These are phyloP conservation scores for Pseudogymnoascus sp. DNA, from an alignment of 2,329 filamentous ascomycete species.

Conservation along the genomic window DNA sequence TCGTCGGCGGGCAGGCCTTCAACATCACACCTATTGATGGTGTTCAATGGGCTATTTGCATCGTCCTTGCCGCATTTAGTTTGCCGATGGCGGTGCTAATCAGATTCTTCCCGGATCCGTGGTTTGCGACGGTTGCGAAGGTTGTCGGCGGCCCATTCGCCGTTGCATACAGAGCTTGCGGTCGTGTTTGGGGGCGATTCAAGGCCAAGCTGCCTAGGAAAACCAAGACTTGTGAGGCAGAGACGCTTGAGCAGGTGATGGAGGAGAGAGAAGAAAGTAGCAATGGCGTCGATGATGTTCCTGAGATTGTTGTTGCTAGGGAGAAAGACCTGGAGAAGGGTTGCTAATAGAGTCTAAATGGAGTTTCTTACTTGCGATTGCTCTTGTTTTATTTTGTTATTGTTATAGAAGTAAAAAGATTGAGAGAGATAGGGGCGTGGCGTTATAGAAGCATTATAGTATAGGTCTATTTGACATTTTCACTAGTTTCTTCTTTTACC, in stretches of 20 bases:
- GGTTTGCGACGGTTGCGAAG: not conserved
- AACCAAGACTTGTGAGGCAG: not conserved
- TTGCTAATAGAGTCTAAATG: not conserved
- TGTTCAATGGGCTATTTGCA: conserved; percentile 72
- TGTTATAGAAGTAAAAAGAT: not conserved
- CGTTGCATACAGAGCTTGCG: not conserved
- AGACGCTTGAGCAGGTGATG: not conserved
- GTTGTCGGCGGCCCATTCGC: not conserved
- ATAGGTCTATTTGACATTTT: not conserved
- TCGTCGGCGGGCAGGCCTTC: conserved; percentile 72
- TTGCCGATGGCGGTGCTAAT: conserved; percentile 12
- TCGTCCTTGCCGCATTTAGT: conserved; percentile 38
- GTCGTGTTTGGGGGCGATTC: not conserved
- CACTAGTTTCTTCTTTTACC: not conserved
- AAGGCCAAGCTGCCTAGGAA: not conserved
- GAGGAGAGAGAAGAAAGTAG: not conserved
- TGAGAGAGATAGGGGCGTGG: not conserved
- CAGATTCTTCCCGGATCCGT: conserved; percentile 9
- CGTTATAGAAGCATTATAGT: not conserved
- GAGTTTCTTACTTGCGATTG: not conserved
- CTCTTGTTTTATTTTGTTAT: not conserved
- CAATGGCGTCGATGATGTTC: not conserved
- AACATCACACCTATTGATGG: conserved; percentile 47
- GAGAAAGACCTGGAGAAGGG: not conserved
- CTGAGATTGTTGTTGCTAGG: not conserved